Percentiles rank a stretch among this genome's conserved stretches.
These are phyloP conservation scores for Aspergillus latus DNA, from an alignment of 2,329 filamentous ascomycete genomes.

Conservation along the genomic window DNA sequence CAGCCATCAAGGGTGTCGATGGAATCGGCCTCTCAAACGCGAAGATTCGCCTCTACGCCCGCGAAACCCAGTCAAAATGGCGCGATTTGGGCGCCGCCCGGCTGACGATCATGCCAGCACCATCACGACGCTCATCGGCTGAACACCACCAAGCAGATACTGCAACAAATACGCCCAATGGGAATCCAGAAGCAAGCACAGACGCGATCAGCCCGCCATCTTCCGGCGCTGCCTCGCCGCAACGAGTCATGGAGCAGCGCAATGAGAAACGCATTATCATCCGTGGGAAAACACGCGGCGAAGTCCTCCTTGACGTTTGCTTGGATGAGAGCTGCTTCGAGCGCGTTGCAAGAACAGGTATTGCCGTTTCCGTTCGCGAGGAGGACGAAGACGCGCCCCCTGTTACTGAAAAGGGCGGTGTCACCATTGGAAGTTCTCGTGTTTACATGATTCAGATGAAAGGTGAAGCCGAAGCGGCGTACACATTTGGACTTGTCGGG, in stretches of 20 bases:
- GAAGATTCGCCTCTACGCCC: conserved; percentile 81
- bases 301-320: conserved; percentile 76
- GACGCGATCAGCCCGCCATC: conserved; percentile 21
- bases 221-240: conserved; percentile 34
- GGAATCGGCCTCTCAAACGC: conserved; percentile 69
- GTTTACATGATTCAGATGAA: conserved; percentile 67
- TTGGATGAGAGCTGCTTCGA: conserved; percentile 83
- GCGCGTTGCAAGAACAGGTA: conserved; percentile 76
- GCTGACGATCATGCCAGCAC: conserved; percentile 72
- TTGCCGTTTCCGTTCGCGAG: conserved; percentile 87
- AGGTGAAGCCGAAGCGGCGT: conserved; percentile 54
- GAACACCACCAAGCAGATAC: conserved; percentile 34
- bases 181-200: conserved; percentile 19
- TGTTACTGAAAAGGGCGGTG: conserved; percentile 56
- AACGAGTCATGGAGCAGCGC: conserved; percentile 65
- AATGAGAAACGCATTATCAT: conserved; percentile 89
- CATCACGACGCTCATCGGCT: conserved; percentile 17
- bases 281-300: conserved; percentile 64
- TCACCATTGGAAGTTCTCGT: conserved; percentile 57
- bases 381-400: conserved; percentile 63
- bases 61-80: conserved; percentile 77
- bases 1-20: conserved; percentile 53
- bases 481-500: conserved; percentile 55
- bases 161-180: conserved; percentile 34
- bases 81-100: conserved; percentile 83